Base-by-base conservation (phyloP, 345 rosid species). In the Moricandia arvensis region DNA sequence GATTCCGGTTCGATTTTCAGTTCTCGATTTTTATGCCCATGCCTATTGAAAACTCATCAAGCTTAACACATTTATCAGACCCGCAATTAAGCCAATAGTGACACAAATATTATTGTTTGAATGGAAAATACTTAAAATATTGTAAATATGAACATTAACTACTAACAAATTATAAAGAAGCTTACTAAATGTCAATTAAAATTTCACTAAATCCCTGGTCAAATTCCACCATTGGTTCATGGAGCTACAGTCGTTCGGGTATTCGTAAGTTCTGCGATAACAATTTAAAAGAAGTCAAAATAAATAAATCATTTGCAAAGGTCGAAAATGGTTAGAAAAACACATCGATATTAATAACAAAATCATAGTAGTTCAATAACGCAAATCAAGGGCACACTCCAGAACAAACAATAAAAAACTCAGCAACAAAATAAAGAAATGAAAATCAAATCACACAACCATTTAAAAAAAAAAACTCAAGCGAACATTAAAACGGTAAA, bases 401-500 rank as follows among this genome's bases (percentile, higher is more conserved):
- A 29, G 58, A 51, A 68, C 5, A 58, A 6, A 68, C 4, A 58
- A n/a, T 26, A 61, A 16, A 47, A 43, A 3, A 49, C 26, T 0
- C 29, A 76, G 9, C 27, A 76, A 63, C 5, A n/a, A 3, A 53
- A 62, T 3, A 51, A 69, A 34, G 37, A 47, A 24, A 47, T 17
- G 3, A 1, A 38, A 66, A 58, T 0, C 12, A 33, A 66, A 57
- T 29, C 26, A 4, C 60, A 63, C 21, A 57, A 5, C 5, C 8
- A 64, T 0, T 12, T 1, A 10, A 21, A 38, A 37, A 34, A 9
- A 45, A 9, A n/a, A n/a, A n/a, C n/a, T 77, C 12, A 77, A 71
- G 45, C 77, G 6, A 59, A 51, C 33, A 72, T 26, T 6, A 66
- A 37, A 71, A 66, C 24, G 7, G 73, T 70, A 3, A 63, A 21